Base-by-base conservation (phyloP, 805 yeast species). In the Komagataella kurtzmanii region DNA sequence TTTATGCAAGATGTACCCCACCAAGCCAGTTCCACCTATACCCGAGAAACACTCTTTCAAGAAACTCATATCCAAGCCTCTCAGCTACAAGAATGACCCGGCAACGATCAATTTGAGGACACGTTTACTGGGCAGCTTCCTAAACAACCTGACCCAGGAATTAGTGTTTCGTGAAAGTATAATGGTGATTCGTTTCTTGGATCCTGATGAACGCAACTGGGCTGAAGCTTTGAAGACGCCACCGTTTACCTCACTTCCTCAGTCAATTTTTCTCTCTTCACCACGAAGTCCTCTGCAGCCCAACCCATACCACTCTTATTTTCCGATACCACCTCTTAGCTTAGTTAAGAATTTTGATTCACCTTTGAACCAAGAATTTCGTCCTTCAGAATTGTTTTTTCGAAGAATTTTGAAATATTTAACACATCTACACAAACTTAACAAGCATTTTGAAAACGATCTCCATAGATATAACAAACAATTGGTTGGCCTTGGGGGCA, bases 1-100 rank as follows among this genome's bases (percentile, higher is more conserved):
- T 3, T 69, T 93, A 40, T 69, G 80, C 2, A 79, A 81, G 56
- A 71, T 90, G 51, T 83, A 85, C 59, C 99, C 98, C 3, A 80
- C 95, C 4, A 67, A 86, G n/a, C 77, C 93, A 8, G 80, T 93
- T 7, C 98, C 99, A 3, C 97, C 97, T 0, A 88, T 93, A n/a
- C 99, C 99, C 0, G 85, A 83, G 62, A 86, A 85, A 60, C 93
- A 85, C 55, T 73, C 81, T 2, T 56, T 79, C 14, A 66, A 76
- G 47, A 55, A 60, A 45, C 54, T 65, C 17, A 53, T 68, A 17
- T 57, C 57, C 24, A 61, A 61, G 49, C 70, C 70, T 2, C 61
- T 66, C 46, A 56, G 56, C 24, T 66, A 66, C 53, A 65, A 62
- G 47, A 55, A 56, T 7, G 70, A 66, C 50, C 49, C 56, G 1